phyloP scores from a whole-genome alignment of 768 basidiomycete genomes.

The Bullera alba region DNA sequence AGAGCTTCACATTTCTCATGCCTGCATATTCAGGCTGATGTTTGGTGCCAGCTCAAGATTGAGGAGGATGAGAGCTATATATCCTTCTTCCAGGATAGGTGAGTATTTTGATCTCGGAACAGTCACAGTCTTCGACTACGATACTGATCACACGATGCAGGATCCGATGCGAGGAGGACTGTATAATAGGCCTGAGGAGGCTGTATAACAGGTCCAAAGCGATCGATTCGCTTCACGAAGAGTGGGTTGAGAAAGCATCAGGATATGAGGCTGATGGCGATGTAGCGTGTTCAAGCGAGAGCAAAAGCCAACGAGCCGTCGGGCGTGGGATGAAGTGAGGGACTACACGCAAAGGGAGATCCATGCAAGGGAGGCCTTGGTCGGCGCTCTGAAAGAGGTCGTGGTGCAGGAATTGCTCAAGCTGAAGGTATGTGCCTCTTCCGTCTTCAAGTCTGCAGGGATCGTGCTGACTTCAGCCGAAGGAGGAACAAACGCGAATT shows the following conservation, averaged over 20 bases:
- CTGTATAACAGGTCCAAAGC: conserved; percentile 66
- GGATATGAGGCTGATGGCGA: background rate
- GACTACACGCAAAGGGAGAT: conserved; percentile 84
- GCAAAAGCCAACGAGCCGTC: conserved; percentile 53
- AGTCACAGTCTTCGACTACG: background rate
- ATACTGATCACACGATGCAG: too few species aligned
- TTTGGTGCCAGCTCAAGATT: conserved; percentile 25
- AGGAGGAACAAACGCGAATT: conserved; percentile 91
- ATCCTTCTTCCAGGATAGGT: conserved; percentile 80
- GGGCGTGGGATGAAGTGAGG: conserved; percentile 74
- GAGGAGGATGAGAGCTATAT: conserved; percentile 63
- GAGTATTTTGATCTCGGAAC: conserved; percentile 12
- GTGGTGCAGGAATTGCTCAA: conserved; percentile 63
- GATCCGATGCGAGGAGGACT: conserved; percentile 74
- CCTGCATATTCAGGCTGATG: background rate
- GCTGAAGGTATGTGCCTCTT: conserved; percentile 51
- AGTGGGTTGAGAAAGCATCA: conserved; percentile 18
- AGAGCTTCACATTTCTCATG: background rate
- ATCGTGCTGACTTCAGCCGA: background rate
- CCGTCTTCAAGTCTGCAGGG: background rate
- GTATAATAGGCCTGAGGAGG: conserved; percentile 66
- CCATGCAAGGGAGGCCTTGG: conserved; percentile 72
- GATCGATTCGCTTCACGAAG: conserved; percentile 67
- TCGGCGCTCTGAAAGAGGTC: conserved; percentile 62
- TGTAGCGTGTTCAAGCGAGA: conserved; percentile 52